A percentile compares a stretch with the other conserved stretches of the same genome.
Evolutionary conservation across 352 stramenopile species (phyloP).

Genomic region (Phytophthora rubi): DNA sequence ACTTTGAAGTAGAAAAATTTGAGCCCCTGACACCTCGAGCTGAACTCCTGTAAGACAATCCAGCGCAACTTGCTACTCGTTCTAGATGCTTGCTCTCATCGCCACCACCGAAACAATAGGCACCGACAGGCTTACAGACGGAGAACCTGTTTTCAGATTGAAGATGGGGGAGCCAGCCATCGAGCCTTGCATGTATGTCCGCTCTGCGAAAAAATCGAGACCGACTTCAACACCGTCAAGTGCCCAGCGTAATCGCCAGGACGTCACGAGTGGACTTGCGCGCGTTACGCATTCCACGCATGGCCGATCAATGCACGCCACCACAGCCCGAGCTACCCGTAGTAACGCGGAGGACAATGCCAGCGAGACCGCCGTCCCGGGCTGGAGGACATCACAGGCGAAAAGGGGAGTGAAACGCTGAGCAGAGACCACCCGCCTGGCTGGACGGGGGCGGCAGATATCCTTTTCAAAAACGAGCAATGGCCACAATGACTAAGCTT

Average conservation of each 20-base stretch:
- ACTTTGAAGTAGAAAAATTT: too few species aligned
- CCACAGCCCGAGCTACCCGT: constrained; percentile 2
- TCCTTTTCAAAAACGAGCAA: not conserved
- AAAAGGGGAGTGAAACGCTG: constrained; percentile 16
- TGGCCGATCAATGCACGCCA: constrained; percentile 5
- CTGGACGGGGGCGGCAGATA: not conserved
- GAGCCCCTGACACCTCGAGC: too few species aligned
- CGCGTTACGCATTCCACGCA: constrained; percentile 15
- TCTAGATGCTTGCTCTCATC: not conserved
- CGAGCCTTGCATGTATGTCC: not conserved
- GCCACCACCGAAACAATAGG: not conserved
- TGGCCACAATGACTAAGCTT: too few species aligned
- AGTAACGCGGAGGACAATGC: constrained; percentile 26
- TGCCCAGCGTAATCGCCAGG: not conserved
- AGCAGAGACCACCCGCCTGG: not conserved
- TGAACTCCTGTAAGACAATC: too few species aligned
- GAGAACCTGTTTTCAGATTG: too few species aligned
- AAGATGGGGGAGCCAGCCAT: not conserved
- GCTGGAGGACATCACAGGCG: not conserved
- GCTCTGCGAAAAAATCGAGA: constrained; percentile 9
- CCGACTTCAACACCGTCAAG: constrained; percentile 1
- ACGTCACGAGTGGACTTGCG: constrained; percentile 2
- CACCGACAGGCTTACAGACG: not conserved
- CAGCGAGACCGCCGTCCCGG: not conserved
- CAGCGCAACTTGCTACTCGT: constrained; percentile 3